Conservation (phyloP, 192 early-diverging fungal species). For the Podila epigama region DNA sequence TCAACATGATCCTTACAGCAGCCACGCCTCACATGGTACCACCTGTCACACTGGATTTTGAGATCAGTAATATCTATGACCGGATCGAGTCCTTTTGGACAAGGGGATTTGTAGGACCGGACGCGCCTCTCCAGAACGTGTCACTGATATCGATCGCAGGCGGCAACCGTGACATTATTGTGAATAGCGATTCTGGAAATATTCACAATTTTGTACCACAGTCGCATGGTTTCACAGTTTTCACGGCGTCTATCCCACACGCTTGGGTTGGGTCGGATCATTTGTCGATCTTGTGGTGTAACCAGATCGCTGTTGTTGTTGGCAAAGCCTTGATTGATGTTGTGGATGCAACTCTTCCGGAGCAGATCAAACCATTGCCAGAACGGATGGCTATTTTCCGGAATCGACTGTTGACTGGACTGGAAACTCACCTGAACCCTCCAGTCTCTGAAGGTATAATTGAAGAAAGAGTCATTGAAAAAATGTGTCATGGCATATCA, state of each 20-base stretch:
- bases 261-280: conserved; percentile 94
- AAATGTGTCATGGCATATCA: too few species aligned
- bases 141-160: conserved; percentile 90
- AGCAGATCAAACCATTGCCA: conserved; percentile 69
- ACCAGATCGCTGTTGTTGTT: conserved; percentile 80
- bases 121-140: conserved; percentile 53
- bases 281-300: conserved; percentile 90
- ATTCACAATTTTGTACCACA: conserved; percentile 69
- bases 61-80: conserved; percentile 71
- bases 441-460: not conserved
- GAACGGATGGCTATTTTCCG: conserved; percentile 73
- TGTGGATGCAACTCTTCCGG: conserved; percentile 66
- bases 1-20: conserved; percentile 87
- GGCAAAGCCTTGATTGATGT: conserved; percentile 65
- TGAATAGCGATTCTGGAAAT: conserved; percentile 81
- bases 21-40: conserved; percentile 88
- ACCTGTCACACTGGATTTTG: conserved; percentile 76
- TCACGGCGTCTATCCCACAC: conserved; percentile 78
- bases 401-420: conserved; percentile 62
- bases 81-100: conserved; percentile 77
- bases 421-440: conserved; percentile 43
- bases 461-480: too few species aligned
- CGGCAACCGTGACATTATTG: conserved; percentile 85
- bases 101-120: conserved; percentile 50
- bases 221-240: conserved; percentile 77